Conservation (phyloP, 768 basidiomycete species). For the Amanita inopinata region DNA sequence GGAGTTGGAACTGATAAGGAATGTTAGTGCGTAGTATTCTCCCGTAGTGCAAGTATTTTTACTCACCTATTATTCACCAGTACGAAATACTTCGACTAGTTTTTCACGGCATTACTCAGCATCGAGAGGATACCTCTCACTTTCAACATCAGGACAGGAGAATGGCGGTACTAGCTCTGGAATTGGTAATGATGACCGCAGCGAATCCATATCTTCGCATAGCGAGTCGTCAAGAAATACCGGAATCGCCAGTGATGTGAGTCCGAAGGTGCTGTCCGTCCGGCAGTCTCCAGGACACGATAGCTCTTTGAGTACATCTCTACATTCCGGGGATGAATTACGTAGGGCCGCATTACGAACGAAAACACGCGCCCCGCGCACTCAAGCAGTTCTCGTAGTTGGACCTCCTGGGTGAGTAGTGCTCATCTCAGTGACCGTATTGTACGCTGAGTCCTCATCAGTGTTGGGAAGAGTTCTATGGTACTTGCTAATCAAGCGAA, state of each 20-base stretch:
- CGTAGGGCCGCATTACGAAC: constrained; percentile 34
- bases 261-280: constrained; percentile 14
- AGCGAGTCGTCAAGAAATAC: constrained; percentile 27
- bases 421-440: background rate
- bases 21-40: constrained; percentile 42
- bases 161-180: constrained; percentile 18
- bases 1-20: constrained; percentile 58
- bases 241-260: constrained; percentile 14
- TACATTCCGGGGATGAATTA: constrained; percentile 31
- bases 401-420: constrained; percentile 51
- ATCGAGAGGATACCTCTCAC: constrained; percentile 28
- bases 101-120: constrained; percentile 47
- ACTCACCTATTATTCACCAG: constrained; percentile 15
- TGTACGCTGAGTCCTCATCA: constrained; percentile 14
- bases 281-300: constrained; percentile 17
- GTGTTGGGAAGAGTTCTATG: constrained; percentile 71
- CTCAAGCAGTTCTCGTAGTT: constrained; percentile 51
- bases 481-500: constrained; percentile 61
- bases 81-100: constrained; percentile 42
- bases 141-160: constrained; percentile 26
- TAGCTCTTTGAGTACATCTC: constrained; percentile 23
- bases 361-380: constrained; percentile 33
- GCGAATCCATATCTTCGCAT: constrained; percentile 33
- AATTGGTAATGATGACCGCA: constrained; percentile 27
- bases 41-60: background rate